Evolutionary conservation across 2,329 filamentous ascomycete genomes (phyloP).

Genomic region (Microthyrium microscopicum): DNA sequence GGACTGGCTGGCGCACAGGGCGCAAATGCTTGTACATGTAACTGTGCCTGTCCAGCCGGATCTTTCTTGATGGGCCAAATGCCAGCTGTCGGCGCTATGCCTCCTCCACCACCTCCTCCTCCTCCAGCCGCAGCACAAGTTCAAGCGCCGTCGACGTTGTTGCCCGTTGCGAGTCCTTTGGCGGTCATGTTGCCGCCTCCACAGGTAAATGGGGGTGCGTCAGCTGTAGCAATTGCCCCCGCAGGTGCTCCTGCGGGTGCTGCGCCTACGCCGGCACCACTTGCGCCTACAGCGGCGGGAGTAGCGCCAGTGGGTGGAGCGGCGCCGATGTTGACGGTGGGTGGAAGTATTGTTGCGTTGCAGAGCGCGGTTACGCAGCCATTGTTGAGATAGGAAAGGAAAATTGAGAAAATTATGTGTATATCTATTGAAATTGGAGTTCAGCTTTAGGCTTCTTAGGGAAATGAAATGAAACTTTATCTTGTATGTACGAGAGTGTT

Average conservation of each 20-base stretch:
- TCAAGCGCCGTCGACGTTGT: not conserved
- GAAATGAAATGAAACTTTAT: no score
- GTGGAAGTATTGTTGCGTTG: slow-evolving; percentile 3
- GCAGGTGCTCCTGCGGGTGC: not conserved
- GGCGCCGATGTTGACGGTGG: slow-evolving; percentile 2
- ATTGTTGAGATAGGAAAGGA: slow-evolving; percentile 1
- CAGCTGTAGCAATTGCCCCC: not conserved
- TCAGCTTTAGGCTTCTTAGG: no score
- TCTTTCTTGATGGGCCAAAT: slow-evolving; percentile 1
- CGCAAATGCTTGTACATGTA: slow-evolving; percentile 5
- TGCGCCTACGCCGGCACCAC: not conserved
- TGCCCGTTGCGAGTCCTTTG: not conserved
- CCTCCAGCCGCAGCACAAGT: no score
- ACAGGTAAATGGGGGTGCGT: not conserved
- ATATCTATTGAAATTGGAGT: no score
- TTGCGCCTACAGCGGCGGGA: not conserved
- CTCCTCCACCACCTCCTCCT: not conserved
- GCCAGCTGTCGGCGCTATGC: slow-evolving; percentile 5
- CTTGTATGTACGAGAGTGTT: no score
- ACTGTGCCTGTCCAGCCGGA: slow-evolving; percentile 5
- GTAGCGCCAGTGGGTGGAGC: not conserved
- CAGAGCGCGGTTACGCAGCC: slow-evolving; percentile 7
- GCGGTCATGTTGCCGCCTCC: not conserved
- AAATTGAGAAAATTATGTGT: not conserved
- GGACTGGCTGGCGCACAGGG: slow-evolving; percentile 6